These are phyloP conservation scores for Stagonosporopsis vannaccii DNA, from an alignment of 2,329 filamentous ascomycete species.

Conservation along the genomic window DNA sequence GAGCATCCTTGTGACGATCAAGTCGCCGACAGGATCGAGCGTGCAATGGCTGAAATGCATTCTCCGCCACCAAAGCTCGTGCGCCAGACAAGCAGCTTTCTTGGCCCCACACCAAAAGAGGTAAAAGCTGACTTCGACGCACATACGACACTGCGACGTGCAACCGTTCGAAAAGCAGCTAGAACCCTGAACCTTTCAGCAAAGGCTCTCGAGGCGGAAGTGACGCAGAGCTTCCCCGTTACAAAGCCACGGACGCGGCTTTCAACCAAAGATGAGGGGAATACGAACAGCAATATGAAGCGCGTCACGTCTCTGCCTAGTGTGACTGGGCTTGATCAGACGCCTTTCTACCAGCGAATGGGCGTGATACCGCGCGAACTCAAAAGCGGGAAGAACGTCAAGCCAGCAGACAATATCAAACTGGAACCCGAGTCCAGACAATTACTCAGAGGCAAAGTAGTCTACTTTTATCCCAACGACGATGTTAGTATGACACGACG, in stretches of 20 bases:
- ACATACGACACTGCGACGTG: constrained; percentile 27
- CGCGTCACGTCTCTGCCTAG: constrained; percentile 34
- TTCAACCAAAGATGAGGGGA: not conserved
- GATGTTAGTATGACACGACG: constrained; percentile 72
- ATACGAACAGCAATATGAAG: constrained; percentile 25
- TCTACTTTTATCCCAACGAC: constrained; percentile 80
- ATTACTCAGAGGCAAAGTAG: constrained; percentile 41
- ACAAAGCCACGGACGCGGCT: constrained; percentile 13
- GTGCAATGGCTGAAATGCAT: constrained; percentile 30
- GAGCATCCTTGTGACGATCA: constrained; percentile 29
- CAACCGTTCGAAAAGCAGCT: constrained; percentile 12
- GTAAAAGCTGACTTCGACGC: constrained; percentile 35
- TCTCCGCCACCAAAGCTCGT: constrained; percentile 17
- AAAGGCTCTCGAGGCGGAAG: constrained; percentile 27
- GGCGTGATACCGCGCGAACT: constrained; percentile 42
- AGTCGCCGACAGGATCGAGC: constrained; percentile 27
- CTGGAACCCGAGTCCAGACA: constrained; percentile 43
- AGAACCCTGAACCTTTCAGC: constrained; percentile 23
- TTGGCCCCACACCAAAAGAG: constrained; percentile 43
- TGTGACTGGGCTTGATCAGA: constrained; percentile 19
- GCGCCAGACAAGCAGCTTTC: constrained; percentile 36
- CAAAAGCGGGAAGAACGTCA: constrained; percentile 39
- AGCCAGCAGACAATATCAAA: constrained; percentile 40
- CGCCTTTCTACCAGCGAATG: constrained; percentile 37
- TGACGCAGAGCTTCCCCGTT: constrained; percentile 25